Evolutionary conservation across 75 land plant species (phyloP).

Genomic region (Cryptomeria japonica): DNA sequence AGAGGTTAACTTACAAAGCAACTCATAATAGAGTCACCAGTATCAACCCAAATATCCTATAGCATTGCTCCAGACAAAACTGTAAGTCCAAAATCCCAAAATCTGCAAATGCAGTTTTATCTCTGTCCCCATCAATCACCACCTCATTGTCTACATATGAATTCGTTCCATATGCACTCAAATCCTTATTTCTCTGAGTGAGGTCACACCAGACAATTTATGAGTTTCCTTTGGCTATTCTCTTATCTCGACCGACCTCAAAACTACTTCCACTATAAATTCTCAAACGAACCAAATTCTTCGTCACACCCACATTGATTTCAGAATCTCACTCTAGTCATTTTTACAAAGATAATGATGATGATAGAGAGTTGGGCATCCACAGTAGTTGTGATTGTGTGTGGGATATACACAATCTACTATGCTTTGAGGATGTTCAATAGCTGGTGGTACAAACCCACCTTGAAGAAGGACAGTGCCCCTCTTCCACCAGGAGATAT

Average conservation of each 20-base stretch:
- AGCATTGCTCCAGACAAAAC: neutral
- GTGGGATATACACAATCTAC: conserved; percentile 8
- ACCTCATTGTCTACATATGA: neutral
- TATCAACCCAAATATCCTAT: neutral
- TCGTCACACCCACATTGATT: neutral
- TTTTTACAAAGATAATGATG: neutral
- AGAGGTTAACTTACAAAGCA: neutral
- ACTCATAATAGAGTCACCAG: neutral
- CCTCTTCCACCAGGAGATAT: conserved; percentile 72
- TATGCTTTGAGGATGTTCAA: conserved; percentile 15
- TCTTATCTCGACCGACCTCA: neutral
- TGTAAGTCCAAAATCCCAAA: neutral
- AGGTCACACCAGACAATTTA: neutral
- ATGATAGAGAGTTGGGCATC: neutral
- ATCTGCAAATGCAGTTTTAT: neutral
- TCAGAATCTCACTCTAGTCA: neutral
- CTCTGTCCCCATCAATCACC: neutral
- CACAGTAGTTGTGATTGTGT: neutral
- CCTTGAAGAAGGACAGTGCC: conserved; percentile 2
- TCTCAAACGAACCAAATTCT: neutral
- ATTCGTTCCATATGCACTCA: neutral
- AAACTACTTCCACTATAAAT: neutral
- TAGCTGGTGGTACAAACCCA: conserved; percentile 20
- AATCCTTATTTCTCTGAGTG: neutral
- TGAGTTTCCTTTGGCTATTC: conserved; percentile 5